Base-by-base conservation (phyloP, 768 basidiomycete genomes). In the Goffeauzyma gilvescens region DNA sequence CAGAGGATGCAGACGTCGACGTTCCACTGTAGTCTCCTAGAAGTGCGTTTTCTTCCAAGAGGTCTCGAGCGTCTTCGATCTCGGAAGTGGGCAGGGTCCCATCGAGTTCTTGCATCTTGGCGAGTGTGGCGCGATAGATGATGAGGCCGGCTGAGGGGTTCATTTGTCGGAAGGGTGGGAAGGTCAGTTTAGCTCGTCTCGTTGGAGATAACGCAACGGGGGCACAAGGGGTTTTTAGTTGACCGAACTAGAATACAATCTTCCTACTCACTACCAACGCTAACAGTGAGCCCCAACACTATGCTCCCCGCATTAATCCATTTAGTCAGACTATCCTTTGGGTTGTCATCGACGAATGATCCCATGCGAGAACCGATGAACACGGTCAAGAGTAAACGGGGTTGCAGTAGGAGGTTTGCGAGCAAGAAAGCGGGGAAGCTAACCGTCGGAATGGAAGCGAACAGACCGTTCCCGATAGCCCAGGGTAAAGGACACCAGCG, bases 331-430 rank as follows among this genome's bases (percentile, higher is more conserved):
- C 57, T 53, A 35, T 60, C 59, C 12, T 35, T 28, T 15, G 52
- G 45, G 8, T 32, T 20, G 13, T 43, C 36, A 13, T 45, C 45
- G n/a, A 42, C 34, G 13, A 63, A 51, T 12, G 62, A 63, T 5
- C 52, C 53, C n/a, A 63, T 52, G 17, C 62, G 50, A n/a, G 58
- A 59, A 36, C 62, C 62, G 26, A 63, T 58, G 41, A 63, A 63
- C 10, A 63, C 57, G 10, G 58, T 54, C 15, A 63, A 52, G 32
- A 63, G 44, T 4, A 61, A 53, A 17, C 57, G 50, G 22, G 62
- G 62, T 45, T 53, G 54, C 24, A 57, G 49, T 1, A 54, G 35
- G 6, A 63, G 42, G 41, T 50, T 61, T n/a, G 62, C 59, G 13
- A 63, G 42, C 51, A 61, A 54, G 47, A 52, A 59, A 22, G 59